Evolutionary conservation across 148 eudicot species (phyloP).

Genomic region (Diospyros lotus): DNA sequence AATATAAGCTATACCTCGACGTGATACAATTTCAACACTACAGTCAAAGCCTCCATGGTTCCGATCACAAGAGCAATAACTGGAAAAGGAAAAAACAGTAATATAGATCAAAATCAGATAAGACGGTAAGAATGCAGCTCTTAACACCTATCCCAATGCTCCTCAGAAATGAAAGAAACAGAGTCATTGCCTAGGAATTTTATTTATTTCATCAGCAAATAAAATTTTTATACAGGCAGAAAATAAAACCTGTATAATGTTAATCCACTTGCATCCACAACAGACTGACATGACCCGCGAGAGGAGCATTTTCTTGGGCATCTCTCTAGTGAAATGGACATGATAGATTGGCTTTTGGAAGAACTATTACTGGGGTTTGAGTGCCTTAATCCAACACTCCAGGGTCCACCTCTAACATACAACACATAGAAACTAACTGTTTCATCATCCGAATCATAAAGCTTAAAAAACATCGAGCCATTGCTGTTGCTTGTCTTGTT

Average conservation of each 20-base stretch:
- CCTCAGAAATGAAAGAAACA: not conserved
- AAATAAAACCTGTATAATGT: constrained; percentile 62
- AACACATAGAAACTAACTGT: constrained; percentile 60
- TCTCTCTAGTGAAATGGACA: constrained; percentile 82
- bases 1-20: constrained; percentile 43
- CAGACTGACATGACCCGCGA: constrained; percentile 60
- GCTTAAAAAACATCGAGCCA: constrained; percentile 58
- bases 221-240: not conserved
- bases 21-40: constrained; percentile 71
- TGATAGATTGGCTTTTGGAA: constrained; percentile 28
- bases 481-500: constrained; percentile 63
- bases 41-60: constrained; percentile 92
- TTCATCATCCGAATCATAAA: constrained; percentile 57
- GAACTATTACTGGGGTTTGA: constrained; percentile 19
- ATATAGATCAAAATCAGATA: not conserved
- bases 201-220: not conserved
- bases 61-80: constrained; percentile 84
- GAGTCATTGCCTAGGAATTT: not conserved
- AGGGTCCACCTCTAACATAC: constrained; percentile 71
- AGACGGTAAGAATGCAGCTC: not conserved
- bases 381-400: constrained; percentile 70
- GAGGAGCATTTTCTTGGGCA: constrained; percentile 75
- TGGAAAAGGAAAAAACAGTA: constrained; percentile 22
- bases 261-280: constrained; percentile 74
- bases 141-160: not conserved